Evolutionary conservation across 2,329 filamentous ascomycete genomes (phyloP).

Genomic region (Fusarium verticillioides): DNA sequence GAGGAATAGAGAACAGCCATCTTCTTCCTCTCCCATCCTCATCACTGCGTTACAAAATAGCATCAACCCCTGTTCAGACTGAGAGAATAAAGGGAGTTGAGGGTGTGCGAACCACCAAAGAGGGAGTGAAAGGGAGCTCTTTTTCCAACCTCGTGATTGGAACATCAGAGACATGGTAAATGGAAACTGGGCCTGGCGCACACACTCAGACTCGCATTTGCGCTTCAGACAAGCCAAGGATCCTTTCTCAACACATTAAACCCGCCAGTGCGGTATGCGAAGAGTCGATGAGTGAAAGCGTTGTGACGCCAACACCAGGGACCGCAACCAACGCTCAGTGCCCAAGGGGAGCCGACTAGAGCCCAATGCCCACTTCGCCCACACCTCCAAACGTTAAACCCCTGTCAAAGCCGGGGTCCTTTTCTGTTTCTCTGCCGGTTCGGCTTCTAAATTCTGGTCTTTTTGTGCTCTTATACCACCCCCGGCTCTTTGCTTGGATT

Average conservation of each 20-base stretch:
- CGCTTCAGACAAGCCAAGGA: constrained; percentile 23
- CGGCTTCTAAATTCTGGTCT: constrained; percentile 19
- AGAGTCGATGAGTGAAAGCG: constrained; percentile 42
- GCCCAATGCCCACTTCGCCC: constrained; percentile 44
- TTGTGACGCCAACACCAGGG: constrained; percentile 42
- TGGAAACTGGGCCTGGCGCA: constrained; percentile 41
- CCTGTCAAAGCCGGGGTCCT: constrained; percentile 31
- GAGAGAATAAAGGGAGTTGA: constrained; percentile 31
- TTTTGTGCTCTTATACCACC: constrained; percentile 23
- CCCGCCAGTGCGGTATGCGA: constrained; percentile 40
- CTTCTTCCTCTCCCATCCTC: constrained; percentile 21
- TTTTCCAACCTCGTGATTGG: constrained; percentile 32
- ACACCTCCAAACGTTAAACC: constrained; percentile 41
- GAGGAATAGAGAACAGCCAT: constrained; percentile 28
- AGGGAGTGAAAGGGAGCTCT: constrained; percentile 25
- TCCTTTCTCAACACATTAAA: constrained; percentile 29
- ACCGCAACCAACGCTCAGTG: constrained; percentile 34
- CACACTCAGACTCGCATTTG: constrained; percentile 42
- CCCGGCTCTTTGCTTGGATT: constrained; percentile 28
- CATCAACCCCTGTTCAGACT: constrained; percentile 29
- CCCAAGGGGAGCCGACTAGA: constrained; percentile 38
- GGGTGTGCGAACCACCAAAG: constrained; percentile 21
- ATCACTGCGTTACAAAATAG: constrained; percentile 25
- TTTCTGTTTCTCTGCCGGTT: constrained; percentile 35
- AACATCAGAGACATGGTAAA: constrained; percentile 39